Evolutionary conservation across 2,329 filamentous ascomycete species (phyloP).

Genomic region (Pezizomycotina sp.): DNA sequence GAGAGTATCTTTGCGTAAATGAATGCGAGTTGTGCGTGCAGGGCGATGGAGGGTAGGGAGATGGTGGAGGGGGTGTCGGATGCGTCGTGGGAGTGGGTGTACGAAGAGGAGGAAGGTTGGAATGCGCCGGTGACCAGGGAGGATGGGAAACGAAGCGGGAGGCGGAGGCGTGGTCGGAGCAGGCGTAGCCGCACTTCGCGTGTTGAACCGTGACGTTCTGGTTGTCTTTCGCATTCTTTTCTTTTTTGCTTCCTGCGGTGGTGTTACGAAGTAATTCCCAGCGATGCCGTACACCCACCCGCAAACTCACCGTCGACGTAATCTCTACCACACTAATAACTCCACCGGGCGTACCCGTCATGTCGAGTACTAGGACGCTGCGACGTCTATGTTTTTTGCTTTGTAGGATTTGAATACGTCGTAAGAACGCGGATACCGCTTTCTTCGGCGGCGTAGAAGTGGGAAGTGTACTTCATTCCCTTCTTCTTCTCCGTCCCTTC

Average conservation of each 20-base stretch:
- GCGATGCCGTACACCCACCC: constrained; percentile 31
- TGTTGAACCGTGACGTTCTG: too few relatives aligned
- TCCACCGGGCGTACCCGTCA: constrained; percentile 30
- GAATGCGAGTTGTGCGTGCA: constrained; percentile 8
- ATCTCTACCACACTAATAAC: constrained; percentile 27
- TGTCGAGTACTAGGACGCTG: constrained; percentile 34
- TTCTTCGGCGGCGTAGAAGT: constrained; percentile 87
- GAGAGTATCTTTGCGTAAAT: constrained; percentile 11
- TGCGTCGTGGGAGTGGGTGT: constrained; percentile 9
- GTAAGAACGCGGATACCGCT: constrained; percentile 54
- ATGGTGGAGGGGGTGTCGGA: constrained; percentile 7
- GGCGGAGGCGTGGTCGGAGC: constrained; percentile 57
- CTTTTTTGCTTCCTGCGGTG: constrained; percentile 34
- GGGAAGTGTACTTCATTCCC: too few relatives aligned
- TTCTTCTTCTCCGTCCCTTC: too few relatives aligned
- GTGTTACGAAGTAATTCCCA: constrained; percentile 29
- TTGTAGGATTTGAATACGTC: constrained; percentile 30
- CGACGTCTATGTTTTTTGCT: constrained; percentile 27
- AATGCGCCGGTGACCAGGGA: constrained; percentile 7
- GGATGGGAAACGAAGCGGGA: constrained; percentile 49
- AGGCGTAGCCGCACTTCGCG: constrained; percentile 71
- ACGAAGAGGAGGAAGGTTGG: background rate
- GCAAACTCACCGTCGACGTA: constrained; percentile 29
- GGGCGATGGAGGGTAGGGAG: constrained; percentile 1
- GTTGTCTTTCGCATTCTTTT: too few relatives aligned